Percentiles rank a stretch among this genome's conserved stretches.
Conservation (phyloP, 2,329 filamentous ascomycete genomes). For the Coleophoma crateriformis region DNA sequence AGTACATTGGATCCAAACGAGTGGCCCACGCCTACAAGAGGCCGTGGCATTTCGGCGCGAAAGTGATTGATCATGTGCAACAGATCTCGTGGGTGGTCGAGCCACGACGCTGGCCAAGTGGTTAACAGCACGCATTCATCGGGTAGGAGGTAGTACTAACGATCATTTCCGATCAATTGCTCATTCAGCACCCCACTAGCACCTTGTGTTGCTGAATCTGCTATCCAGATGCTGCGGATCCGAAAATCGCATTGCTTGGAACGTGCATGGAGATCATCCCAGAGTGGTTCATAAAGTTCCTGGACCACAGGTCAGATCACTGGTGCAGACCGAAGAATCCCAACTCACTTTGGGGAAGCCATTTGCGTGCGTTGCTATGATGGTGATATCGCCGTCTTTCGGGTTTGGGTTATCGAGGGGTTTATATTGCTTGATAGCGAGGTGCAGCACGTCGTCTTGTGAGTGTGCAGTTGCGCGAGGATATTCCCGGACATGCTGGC, state of each 20-base stretch:
- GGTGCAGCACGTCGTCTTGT: slow-evolving; percentile 68
- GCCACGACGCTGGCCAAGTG: slow-evolving; percentile 63
- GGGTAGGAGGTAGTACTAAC: slow-evolving; percentile 39
- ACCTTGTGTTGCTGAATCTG: slow-evolving; percentile 83
- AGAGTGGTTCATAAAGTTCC: slow-evolving; percentile 90
- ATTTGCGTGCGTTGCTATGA: slow-evolving; percentile 82
- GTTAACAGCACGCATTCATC: slow-evolving; percentile 6
- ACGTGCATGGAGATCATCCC: slow-evolving; percentile 69
- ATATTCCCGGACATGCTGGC: slow-evolving; percentile 79
- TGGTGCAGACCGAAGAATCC: background rate
- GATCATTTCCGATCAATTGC: slow-evolving; percentile 72
- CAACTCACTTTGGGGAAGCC: slow-evolving; percentile 75
- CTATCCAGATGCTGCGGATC: slow-evolving; percentile 83
- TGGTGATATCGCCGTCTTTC: slow-evolving; percentile 69
- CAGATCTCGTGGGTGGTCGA: slow-evolving; percentile 79
- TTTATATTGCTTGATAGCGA: slow-evolving; percentile 85
- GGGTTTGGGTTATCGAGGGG: slow-evolving; percentile 64
- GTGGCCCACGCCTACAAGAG: slow-evolving; percentile 80
- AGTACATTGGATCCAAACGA: slow-evolving; percentile 80
- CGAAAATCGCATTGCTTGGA: slow-evolving; percentile 55
- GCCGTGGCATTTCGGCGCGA: slow-evolving; percentile 69
- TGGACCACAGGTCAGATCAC: slow-evolving; percentile 25
- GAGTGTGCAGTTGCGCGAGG: slow-evolving; percentile 63
- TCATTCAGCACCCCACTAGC: slow-evolving; percentile 75
- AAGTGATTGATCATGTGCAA: slow-evolving; percentile 82